Conservation (phyloP, 2,329 filamentous ascomycete species). For the Cladosporium sp. region DNA sequence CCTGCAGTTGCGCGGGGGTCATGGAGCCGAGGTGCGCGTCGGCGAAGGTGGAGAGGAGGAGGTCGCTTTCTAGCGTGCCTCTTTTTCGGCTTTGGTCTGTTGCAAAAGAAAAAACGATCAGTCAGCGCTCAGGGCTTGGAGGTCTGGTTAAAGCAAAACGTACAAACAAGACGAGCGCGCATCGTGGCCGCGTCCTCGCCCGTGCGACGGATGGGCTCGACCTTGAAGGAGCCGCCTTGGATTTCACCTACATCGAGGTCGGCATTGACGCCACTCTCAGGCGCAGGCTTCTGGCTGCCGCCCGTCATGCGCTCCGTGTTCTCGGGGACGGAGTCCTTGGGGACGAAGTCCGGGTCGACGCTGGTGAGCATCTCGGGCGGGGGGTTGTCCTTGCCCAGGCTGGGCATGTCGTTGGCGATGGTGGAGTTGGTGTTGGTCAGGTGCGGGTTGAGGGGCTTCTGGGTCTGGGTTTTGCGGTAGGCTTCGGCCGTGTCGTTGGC, state of each 20-base stretch:
- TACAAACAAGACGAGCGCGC: constrained; percentile 78
- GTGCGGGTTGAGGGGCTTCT: constrained; percentile 57
- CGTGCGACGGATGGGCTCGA: constrained; percentile 80
- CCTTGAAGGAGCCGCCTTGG: constrained; percentile 77
- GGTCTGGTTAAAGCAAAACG: constrained; percentile 26
- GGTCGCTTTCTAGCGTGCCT: constrained; percentile 91
- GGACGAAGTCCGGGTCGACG: constrained; percentile 52
- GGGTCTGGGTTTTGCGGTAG: constrained; percentile 53
- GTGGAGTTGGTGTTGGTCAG: constrained; percentile 63
- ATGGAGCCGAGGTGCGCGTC: constrained; percentile 71
- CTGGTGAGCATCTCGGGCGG: constrained; percentile 59
- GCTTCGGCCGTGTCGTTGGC: constrained; percentile 50
- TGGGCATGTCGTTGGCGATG: constrained; percentile 59
- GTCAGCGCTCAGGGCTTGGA: constrained; percentile 22
- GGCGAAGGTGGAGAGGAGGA: constrained; percentile 94
- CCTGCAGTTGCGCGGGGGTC: constrained; percentile 65
- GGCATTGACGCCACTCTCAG: constrained; percentile 46
- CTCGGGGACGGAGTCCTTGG: constrained; percentile 57
- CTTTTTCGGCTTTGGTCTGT: constrained; percentile 95
- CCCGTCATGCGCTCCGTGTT: constrained; percentile 64
- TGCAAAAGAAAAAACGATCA: constrained; percentile 19
- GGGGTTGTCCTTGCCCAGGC: constrained; percentile 51
- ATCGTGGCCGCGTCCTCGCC: constrained; percentile 84
- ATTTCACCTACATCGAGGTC: constrained; percentile 84
- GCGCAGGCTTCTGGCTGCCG: constrained; percentile 52